These are phyloP conservation scores for Leccinellum luteum DNA, from an alignment of 768 basidiomycete genomes.

Conservation along the genomic window DNA sequence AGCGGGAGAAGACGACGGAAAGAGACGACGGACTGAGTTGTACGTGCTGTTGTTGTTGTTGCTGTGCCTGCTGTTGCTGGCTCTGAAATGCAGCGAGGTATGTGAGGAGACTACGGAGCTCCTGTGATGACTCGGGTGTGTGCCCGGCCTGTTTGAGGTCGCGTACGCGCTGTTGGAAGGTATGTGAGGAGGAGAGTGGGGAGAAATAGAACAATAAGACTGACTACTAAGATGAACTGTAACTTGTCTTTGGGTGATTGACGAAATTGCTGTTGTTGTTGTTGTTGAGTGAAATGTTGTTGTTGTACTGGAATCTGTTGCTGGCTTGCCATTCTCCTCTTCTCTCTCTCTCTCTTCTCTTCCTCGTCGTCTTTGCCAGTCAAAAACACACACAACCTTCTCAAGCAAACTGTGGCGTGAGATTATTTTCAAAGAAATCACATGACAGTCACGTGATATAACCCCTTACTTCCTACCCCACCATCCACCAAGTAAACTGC, in stretches of 20 bases:
- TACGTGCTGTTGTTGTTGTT: slow-evolving; percentile 24
- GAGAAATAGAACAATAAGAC: rapidly evolving
- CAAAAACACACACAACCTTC: slow-evolving; percentile 17
- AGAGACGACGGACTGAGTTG: slow-evolving; percentile 32
- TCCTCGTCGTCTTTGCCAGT: slow-evolving; percentile 7
- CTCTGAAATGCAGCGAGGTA: slow-evolving; percentile 35
- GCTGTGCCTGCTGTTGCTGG: slow-evolving; percentile 28
- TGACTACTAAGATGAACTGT: slow-evolving; percentile 19
- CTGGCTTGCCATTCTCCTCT: slow-evolving; percentile 26
- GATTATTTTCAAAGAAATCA: slow-evolving; percentile 13
- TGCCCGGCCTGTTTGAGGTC: slow-evolving; percentile 42
- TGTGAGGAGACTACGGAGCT: slow-evolving; percentile 41
- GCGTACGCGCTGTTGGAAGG: slow-evolving; percentile 40
- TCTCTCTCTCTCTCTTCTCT: slow-evolving; percentile 4
- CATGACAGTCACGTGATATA: slow-evolving; percentile 13
- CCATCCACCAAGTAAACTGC: slow-evolving; percentile 76
- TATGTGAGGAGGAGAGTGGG: background rate
- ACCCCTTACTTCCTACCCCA: slow-evolving; percentile 50
- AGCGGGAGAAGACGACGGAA: background rate
- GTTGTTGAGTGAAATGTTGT: slow-evolving; percentile 22
- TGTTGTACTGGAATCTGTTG: slow-evolving; percentile 27
- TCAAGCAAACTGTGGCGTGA: slow-evolving; percentile 21
- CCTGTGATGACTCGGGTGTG: slow-evolving; percentile 43
- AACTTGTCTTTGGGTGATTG: slow-evolving; percentile 27
- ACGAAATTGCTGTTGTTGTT: slow-evolving; percentile 8